phyloP scores from a whole-genome alignment of 805 yeast species.

The Metschnikowia vanudenii region DNA sequence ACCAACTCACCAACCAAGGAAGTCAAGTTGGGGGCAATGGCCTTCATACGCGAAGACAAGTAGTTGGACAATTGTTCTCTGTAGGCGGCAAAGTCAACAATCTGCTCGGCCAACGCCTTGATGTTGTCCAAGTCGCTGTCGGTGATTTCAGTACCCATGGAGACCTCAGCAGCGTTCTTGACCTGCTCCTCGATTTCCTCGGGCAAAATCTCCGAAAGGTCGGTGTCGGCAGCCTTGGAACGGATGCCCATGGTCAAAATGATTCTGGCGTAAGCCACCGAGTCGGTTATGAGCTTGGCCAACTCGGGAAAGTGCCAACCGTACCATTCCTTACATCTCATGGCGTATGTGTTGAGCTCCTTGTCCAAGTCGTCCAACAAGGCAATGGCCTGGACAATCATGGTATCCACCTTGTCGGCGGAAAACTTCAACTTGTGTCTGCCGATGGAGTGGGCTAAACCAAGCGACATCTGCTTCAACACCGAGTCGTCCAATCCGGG shows the following conservation, averaged over 20 bases:
- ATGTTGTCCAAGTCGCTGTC: constrained; percentile 86
- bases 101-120: constrained; percentile 89
- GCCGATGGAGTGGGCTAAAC: constrained; percentile 98
- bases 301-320: constrained; percentile 99
- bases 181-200: constrained; percentile 56
- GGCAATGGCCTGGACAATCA: constrained; percentile 99
- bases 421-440: constrained; percentile 97
- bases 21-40: constrained; percentile 96
- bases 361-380: constrained; percentile 94
- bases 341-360: constrained; percentile 96
- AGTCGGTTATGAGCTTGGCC: constrained; percentile 94
- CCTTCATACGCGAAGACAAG: constrained; percentile 92
- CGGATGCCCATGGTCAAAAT: constrained; percentile 92
- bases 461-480: constrained; percentile 91
- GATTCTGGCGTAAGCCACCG: constrained; percentile 93
- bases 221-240: constrained; percentile 86
- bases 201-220: constrained; percentile 55
- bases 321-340: constrained; percentile 99
- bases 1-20: constrained; percentile 98
- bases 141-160: constrained; percentile 99
- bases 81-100: constrained; percentile 92
- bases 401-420: constrained; percentile 97
- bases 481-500: constrained; percentile 90
- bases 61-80: constrained; percentile 94
- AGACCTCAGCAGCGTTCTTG: constrained; percentile 95